Percentiles rank a stretch among this genome's conserved stretches.
These are phyloP conservation scores for Patellifolia procumbens DNA, from an alignment of 179 eudicot species.

Conservation along the genomic window DNA sequence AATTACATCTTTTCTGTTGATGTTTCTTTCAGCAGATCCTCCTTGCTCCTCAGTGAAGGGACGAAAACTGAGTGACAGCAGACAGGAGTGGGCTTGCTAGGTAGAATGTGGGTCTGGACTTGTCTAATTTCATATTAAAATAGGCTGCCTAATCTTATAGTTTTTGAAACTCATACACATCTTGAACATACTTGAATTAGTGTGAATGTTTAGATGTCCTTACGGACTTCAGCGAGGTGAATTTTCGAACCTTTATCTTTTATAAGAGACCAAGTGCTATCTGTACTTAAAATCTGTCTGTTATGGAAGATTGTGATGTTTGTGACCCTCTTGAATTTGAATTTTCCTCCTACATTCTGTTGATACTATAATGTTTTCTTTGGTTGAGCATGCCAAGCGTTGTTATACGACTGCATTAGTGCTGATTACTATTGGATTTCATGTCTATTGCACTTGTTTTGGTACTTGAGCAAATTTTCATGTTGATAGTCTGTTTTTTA, in stretches of 20 bases:
- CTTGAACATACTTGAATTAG: neutral
- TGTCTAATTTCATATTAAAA: no score
- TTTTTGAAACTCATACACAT: neutral
- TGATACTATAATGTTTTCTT: neutral
- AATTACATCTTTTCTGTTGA: no score
- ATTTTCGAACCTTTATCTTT: neutral
- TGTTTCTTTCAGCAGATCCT: no score
- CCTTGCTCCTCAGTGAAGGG: no score
- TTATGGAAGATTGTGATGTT: neutral
- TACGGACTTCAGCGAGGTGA: neutral
- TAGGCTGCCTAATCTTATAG: no score
- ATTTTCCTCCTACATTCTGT: neutral
- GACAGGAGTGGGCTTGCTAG: no score
- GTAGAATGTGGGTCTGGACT: no score
- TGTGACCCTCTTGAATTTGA: neutral
- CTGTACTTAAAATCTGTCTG: neutral
- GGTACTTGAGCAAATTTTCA: neutral
- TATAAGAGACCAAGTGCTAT: neutral
- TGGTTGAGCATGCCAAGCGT: neutral
- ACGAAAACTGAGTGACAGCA: no score
- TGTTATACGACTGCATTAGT: neutral
- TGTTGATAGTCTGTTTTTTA: neutral
- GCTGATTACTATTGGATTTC: neutral
- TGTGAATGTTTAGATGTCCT: neutral
- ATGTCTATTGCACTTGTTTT: neutral